Base-by-base conservation (phyloP, 345 rosid species). In the Geranium rotundifolium region DNA sequence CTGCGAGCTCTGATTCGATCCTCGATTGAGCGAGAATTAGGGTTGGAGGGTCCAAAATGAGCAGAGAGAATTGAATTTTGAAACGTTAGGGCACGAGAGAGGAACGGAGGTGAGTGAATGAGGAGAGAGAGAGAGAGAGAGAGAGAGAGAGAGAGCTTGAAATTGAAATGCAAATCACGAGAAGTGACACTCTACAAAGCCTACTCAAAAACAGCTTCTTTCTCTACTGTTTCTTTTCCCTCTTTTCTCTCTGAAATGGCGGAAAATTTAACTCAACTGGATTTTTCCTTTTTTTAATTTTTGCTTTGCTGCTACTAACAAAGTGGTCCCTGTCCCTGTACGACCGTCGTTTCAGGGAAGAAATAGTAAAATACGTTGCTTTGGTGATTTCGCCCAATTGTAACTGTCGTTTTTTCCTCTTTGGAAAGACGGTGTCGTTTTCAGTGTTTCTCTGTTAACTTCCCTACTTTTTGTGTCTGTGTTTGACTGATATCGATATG, bases 51-150 rank as follows among this genome's bases (percentile, higher is more conserved):
- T 15, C 56, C 18, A 60, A 71, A 18, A 54, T n/a, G 46, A 55
- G 37, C 46, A 34, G 66, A 27, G 66, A 27, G 6, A 39, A 18
- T 37, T n/a, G 69, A 56, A n/a, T 61, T 67, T 41, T 67, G 69
- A 73, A 74, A 75, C 72, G 76, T 75, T 73, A 73, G 68, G 63
- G 71, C 68, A 58, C 67, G 70, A 71, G 64, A 27, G 56, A 29
- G 64, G 23, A 56, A 39, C 8, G 13, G 58, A 30, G 56, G 5
- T 29, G 65, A 69, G 72, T 75, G 80, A 77, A 71, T 75, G 76
- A 73, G 39, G 80, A 72, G 68, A 75, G 78, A 75, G 82, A 30
- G 55, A 41, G 55, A 20, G 68, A 75, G 78, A 75, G 82, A 30
- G 55, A 41, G 55, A 20, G 80, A 72, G 68, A 75, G 78, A 75